Evolutionary conservation across 345 rosid genomes (phyloP), one percentile per base, ranked within the genome.

Genomic region (Eucalyptus erythrocorys): DNA sequence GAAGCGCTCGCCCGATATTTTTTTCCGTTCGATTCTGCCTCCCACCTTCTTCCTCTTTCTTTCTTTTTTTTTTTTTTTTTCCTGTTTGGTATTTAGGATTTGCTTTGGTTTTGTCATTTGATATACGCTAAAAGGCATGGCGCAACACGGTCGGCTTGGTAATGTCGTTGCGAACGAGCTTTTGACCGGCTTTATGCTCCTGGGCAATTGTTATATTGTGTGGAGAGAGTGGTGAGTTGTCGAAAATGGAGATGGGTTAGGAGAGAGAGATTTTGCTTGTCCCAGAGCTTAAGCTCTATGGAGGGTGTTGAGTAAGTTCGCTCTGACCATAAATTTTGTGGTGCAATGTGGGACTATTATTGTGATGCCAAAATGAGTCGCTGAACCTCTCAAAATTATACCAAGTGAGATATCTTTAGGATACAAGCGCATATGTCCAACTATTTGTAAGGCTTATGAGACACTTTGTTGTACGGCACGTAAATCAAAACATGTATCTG

Each of bases 61-160:
- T 48, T 32, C 10, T 4, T 0, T 15, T 6, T 2, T 48, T 3
- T 16, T 16, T 1, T 13, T 0, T n/a, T 4, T 1, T n/a, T 14
- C 13, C 64, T 21, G 66, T 9, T 68, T 16, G 42, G 42, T 22
- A 5, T 34, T 8, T 9, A 17, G 13, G 81, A 43, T 68, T 34
- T 68, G 43, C 42, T 3, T 17, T 1, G 26, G 26, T 34, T 19
- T 34, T 71, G 43, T 19, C 81, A 10, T 71, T 10, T 10, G 81
- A 19, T 71, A 8, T 32, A 32, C 0, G 21, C 79, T 16, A 16
- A 66, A 34, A 32, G 4, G 79, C 24, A 8, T 4, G 13, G 24
- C 16, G 6, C 42, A 6, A 17, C 37, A 1, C 19, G 13, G 4
- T n/a, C 1, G 37, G 37, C 17, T 30, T 3, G 10, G 4, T n/a